These are phyloP conservation scores for Hypomontagnella monticulosa DNA, from an alignment of 495 filamentous ascomycete genomes.

Conservation along the genomic window DNA sequence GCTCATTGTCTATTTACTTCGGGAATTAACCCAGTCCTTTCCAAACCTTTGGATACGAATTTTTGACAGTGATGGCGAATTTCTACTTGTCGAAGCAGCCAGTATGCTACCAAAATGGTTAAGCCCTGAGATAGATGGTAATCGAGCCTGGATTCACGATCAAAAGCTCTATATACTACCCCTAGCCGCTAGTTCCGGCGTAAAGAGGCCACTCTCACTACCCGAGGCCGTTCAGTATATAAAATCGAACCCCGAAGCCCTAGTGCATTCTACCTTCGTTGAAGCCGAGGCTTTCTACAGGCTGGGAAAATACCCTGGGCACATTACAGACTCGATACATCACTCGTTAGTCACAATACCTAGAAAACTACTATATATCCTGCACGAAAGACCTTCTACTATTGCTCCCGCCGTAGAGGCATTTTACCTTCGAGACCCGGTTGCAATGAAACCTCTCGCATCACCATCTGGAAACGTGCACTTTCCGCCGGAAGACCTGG, in stretches of 20 bases:
- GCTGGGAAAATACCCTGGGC: conserved; percentile 79
- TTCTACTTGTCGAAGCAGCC: conserved; percentile 93
- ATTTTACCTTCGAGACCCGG: conserved; percentile 91
- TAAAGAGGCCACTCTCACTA: conserved; percentile 63
- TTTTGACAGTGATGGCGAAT: conserved; percentile 90
- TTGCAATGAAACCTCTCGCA: conserved; percentile 74
- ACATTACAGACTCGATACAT: conserved; percentile 76
- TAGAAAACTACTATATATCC: conserved; percentile 80
- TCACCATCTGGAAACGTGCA: conserved; percentile 49
- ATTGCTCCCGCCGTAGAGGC: conserved; percentile 87
- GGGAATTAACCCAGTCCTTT: conserved; percentile 78
- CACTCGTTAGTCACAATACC: conserved; percentile 76
- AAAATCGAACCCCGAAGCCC: conserved; percentile 55
- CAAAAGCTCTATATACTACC: conserved; percentile 81
- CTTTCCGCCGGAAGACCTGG: conserved; percentile 81
- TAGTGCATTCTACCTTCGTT: conserved; percentile 73
- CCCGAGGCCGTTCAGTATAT: conserved; percentile 69
- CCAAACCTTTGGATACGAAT: conserved; percentile 83
- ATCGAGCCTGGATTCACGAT: conserved; percentile 84
- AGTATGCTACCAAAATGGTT: conserved; percentile 88
- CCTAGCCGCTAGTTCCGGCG: conserved; percentile 35
- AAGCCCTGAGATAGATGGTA: conserved; percentile 87
- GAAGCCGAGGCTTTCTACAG: conserved; percentile 93
- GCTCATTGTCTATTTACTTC: conserved; percentile 92
- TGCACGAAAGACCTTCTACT: conserved; percentile 74